A percentile compares a stretch with the other conserved stretches of the same genome.
Conservation (phyloP, 352 stramenopile genomes). For the Pythium grandisporangium region DNA sequence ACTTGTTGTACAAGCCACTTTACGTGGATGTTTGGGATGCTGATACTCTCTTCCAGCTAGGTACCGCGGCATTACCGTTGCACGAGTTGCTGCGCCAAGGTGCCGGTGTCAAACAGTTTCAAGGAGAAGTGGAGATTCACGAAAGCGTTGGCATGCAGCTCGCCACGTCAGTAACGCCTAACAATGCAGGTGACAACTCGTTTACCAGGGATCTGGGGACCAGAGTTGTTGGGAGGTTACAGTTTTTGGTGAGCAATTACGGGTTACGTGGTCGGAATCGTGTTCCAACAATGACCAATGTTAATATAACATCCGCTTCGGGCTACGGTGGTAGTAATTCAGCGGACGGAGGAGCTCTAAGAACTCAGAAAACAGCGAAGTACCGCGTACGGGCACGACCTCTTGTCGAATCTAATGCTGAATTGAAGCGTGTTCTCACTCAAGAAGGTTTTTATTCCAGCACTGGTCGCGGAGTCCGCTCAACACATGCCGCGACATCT, state of each 20-base stretch:
- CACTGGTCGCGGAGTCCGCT: no score
- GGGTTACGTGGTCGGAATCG: slow-evolving; percentile 43
- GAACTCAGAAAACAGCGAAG: no score
- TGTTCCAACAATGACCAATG: no score
- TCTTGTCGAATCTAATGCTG: slow-evolving; percentile 60
- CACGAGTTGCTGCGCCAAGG: slow-evolving; percentile 87
- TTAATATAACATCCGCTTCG: no score
- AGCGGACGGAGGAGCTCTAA: no score
- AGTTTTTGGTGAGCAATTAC: slow-evolving; percentile 87
- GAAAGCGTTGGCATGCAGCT: no score
- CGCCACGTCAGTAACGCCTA: no score
- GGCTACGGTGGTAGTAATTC: no score
- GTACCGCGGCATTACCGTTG: slow-evolving; percentile 77
- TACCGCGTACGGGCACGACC: slow-evolving; percentile 67
- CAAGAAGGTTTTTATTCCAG: slow-evolving; percentile 60
- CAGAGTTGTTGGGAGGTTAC: slow-evolving; percentile 53
- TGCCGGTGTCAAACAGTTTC: slow-evolving; percentile 82
- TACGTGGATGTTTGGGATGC: slow-evolving; percentile 93
- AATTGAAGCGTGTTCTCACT: slow-evolving; percentile 52
- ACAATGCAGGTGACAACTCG: no score
- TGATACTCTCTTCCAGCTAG: slow-evolving; percentile 85
- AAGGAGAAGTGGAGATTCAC: slow-evolving; percentile 64
- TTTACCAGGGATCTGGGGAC: no score
- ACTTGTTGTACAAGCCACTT: slow-evolving; percentile 77
- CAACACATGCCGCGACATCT: no score